These are phyloP conservation scores for Cyclotella kingstonii DNA, from an alignment of 108 stramenopile genomes.

Conservation along the genomic window DNA sequence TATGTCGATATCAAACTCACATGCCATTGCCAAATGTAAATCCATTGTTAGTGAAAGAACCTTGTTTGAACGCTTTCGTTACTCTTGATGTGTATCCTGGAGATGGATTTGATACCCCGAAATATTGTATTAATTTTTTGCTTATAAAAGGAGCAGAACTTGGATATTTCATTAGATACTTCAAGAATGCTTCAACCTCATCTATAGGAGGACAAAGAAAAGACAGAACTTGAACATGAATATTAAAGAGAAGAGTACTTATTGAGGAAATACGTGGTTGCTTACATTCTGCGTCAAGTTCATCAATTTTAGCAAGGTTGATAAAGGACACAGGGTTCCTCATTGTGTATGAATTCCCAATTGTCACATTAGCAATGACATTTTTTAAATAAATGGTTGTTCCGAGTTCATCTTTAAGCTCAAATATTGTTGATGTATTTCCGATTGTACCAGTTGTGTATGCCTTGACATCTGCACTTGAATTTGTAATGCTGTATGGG, in stretches of 20 bases:
- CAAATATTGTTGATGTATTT: slow-evolving; percentile 37
- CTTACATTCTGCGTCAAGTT: slow-evolving; percentile 39
- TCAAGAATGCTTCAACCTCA: slow-evolving; percentile 29
- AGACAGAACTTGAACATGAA: not conserved
- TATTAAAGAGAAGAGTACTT: not conserved
- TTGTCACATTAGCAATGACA: slow-evolving; percentile 3
- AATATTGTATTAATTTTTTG: slow-evolving; percentile 55
- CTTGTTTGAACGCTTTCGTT: slow-evolving; percentile 41
- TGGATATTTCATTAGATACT: slow-evolving; percentile 26
- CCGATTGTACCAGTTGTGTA: slow-evolving; percentile 23
- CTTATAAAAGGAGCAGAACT: slow-evolving; percentile 64
- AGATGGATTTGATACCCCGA: slow-evolving; percentile 70
- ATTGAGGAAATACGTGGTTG: too few species aligned
- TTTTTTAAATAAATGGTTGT: slow-evolving; percentile 30
- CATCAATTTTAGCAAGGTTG: slow-evolving; percentile 23
- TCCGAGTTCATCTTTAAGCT: slow-evolving; percentile 33
- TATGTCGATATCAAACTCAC: too few species aligned
- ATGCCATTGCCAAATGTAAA: slow-evolving; percentile 42
- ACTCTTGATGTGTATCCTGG: slow-evolving; percentile 53
- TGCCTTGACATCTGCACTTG: slow-evolving; percentile 25
- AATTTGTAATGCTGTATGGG: slow-evolving; percentile 18
- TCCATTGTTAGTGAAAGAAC: slow-evolving; percentile 26
- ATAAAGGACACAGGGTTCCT: slow-evolving; percentile 36
- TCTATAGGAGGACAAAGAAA: not conserved
- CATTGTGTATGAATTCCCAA: slow-evolving; percentile 27